Conservation (phyloP, 495 filamentous ascomycete genomes). For the Daldinia concentrica region DNA sequence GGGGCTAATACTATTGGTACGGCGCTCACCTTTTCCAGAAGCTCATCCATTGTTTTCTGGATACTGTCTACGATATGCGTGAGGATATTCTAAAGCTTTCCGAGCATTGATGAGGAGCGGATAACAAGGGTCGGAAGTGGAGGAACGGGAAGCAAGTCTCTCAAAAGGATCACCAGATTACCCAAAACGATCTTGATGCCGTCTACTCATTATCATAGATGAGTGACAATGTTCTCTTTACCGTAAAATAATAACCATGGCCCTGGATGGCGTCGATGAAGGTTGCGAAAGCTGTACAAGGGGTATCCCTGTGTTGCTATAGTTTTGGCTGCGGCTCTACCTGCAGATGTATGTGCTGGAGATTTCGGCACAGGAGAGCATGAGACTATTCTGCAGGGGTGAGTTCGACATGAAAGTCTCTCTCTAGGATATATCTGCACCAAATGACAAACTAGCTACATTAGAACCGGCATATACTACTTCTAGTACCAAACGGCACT, state of each 20-base stretch:
- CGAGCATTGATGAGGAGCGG: conserved; percentile 39
- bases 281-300: conserved; percentile 24
- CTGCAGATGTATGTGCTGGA: conserved; percentile 15
- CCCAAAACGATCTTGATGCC: conserved; percentile 38
- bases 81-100: conserved; percentile 19
- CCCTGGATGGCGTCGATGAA: conserved; percentile 10
- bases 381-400: not conserved
- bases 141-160: conserved; percentile 47
- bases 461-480: conserved; percentile 5
- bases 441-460: not conserved
- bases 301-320: conserved; percentile 21
- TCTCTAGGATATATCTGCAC: not conserved
- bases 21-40: conserved; percentile 23
- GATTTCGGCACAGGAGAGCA: conserved; percentile 11
- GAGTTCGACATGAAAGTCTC: not conserved
- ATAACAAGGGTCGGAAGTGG: conserved; percentile 45
- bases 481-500: conserved; percentile 1
- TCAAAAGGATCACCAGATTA: conserved; percentile 34
- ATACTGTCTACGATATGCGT: conserved; percentile 20
- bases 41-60: conserved; percentile 23
- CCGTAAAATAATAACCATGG: not conserved
- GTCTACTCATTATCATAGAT: conserved; percentile 11
- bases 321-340: conserved; percentile 28
- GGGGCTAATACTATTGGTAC: conserved; percentile 36
- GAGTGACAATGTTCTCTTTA: conserved; percentile 11